Evolutionary conservation across 2,329 filamentous ascomycete genomes (phyloP).

Genomic region (Plectosphaerella plurivora): DNA sequence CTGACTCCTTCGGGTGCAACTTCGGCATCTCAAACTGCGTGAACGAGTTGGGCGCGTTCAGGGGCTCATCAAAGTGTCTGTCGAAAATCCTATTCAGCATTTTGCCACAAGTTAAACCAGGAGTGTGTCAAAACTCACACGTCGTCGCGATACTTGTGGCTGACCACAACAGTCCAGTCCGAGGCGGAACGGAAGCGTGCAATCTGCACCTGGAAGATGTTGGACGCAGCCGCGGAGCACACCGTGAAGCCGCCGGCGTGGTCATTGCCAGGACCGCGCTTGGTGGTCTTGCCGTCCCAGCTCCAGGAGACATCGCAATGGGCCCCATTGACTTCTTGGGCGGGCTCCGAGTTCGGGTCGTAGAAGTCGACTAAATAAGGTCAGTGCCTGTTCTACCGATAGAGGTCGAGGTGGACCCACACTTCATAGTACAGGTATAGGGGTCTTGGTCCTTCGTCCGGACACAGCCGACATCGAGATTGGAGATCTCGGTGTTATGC

Average conservation of each 20-base stretch:
- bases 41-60: constrained; percentile 1
- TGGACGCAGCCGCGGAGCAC: constrained; percentile 8
- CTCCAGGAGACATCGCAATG: constrained; percentile 15
- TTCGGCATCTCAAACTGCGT: not conserved
- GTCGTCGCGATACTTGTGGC: constrained; percentile 9
- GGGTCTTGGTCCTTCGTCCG: not conserved
- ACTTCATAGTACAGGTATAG: constrained; percentile 8
- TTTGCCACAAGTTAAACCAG: not conserved
- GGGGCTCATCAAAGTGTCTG: constrained; percentile 1
- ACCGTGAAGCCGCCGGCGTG: constrained; percentile 7
- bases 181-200: constrained; percentile 9
- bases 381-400: not conserved
- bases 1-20: not conserved
- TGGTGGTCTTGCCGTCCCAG: constrained; percentile 16
- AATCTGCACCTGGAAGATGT: constrained; percentile 10
- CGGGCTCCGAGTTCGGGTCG: constrained; percentile 11
- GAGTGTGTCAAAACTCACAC: not conserved
- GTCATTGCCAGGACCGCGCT: constrained; percentile 20
- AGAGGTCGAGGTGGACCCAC: not conserved
- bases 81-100: not conserved
- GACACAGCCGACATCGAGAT: constrained; percentile 6
- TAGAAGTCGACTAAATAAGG: constrained; percentile 9
- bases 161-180: constrained; percentile 8
- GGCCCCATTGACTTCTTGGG: constrained; percentile 11
- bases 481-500: constrained; percentile 9